Evolutionary conservation across 1,139 yeast species (phyloP).

Genomic region (Suhomyces bribrorum): DNA sequence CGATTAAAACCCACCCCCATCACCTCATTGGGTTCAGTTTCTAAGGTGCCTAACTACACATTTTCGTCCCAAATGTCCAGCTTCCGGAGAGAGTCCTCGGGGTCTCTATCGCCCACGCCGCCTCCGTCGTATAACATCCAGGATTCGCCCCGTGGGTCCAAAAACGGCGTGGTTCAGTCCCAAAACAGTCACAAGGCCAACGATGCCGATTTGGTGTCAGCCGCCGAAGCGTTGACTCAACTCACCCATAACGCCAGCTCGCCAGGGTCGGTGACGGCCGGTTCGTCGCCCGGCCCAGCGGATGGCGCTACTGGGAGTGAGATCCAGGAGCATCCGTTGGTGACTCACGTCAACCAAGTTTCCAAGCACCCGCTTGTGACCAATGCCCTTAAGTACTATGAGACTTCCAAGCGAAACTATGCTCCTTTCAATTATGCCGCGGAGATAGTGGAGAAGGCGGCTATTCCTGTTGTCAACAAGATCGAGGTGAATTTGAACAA

Average conservation of each 20-base stretch:
- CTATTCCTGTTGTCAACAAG: constrained; percentile 55
- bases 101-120: constrained; percentile 11
- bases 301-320: constrained; percentile 1
- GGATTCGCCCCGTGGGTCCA: constrained; percentile 1
- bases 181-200: constrained; percentile 1
- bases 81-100: constrained; percentile 4
- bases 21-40: no score
- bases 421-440: constrained; percentile 69
- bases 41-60: neutral
- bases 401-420: constrained; percentile 52
- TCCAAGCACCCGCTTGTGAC: constrained; percentile 52
- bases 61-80: neutral
- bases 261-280: constrained; percentile 9
- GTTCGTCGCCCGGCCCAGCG: constrained; percentile 8
- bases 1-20: neutral
- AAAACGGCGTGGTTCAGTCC: neutral
- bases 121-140: constrained; percentile 8
- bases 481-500: constrained; percentile 49
- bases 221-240: constrained; percentile 47
- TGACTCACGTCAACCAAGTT: constrained; percentile 47
- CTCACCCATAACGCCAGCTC: constrained; percentile 24
- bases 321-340: constrained; percentile 40
- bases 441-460: constrained; percentile 63
- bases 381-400: constrained; percentile 61
- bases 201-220: constrained; percentile 36